phyloP scores from a whole-genome alignment of 306 rosid genomes.

The Vachellia pachyceras region DNA sequence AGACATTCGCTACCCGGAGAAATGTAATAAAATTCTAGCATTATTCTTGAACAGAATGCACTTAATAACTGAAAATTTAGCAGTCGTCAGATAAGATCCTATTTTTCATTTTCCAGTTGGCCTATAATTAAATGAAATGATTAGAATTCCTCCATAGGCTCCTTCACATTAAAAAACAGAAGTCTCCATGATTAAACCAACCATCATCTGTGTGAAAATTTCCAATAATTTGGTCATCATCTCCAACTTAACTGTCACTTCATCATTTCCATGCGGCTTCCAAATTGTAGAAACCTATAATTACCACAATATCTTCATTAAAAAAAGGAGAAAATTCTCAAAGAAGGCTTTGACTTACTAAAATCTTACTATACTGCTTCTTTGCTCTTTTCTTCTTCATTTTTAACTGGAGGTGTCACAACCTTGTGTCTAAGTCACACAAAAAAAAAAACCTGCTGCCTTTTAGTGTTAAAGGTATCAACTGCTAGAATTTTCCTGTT shows the following conservation, averaged over 20 bases:
- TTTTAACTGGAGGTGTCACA: background rate
- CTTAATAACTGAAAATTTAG: background rate
- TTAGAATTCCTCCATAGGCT: background rate
- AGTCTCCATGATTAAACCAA: background rate
- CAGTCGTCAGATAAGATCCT: background rate
- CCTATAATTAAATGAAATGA: background rate
- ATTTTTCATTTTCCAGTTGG: background rate
- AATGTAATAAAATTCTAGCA: no score
- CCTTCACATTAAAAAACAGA: background rate
- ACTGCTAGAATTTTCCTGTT: background rate
- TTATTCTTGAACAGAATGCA: background rate
- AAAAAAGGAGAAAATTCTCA: background rate
- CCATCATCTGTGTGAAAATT: background rate
- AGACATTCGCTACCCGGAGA: no score
- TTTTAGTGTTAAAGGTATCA: background rate
- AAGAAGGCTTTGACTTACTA: background rate
- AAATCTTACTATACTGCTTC: background rate
- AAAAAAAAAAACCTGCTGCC: background rate
- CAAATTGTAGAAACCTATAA: background rate
- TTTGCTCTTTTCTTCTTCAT: background rate
- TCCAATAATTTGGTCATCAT: background rate
- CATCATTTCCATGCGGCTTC: background rate
- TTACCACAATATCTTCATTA: background rate
- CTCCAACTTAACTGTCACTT: background rate
- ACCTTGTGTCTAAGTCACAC: background rate